Base-by-base conservation (phyloP, 2,329 filamentous ascomycete genomes). In the Apiospora kogelbergensis region DNA sequence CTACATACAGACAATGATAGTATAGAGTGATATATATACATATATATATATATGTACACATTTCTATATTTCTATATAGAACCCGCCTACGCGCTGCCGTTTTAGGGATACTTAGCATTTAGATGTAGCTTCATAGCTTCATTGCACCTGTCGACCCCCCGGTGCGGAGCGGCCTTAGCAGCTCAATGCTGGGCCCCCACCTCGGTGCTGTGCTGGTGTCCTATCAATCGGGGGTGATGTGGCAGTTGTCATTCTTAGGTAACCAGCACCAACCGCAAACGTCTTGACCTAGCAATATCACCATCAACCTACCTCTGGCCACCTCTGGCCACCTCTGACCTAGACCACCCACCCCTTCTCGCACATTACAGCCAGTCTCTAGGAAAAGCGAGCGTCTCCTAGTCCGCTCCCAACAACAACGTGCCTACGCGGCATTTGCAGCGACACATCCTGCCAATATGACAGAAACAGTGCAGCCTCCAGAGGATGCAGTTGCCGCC, bases 401-500 rank as follows among this genome's bases (percentile, higher is more conserved):
- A 9, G 20, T 41, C 40, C 11, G 11, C 26, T 7, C 15, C 26
- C 24, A 17, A 33, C 15, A 33, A 42, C 13, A 42, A 42, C 48
- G 20, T 26, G 26, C n/a, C 22, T 22, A 15, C 41, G 45, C 53
- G 22, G 11, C 22, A 17, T 44, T 15, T 26, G 15, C 37, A 48
- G 22, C n/a, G 17, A 67, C 11, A 22, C 30, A 20, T 33, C 11
- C 48, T 15, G 24, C 33, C 45, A 48, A 70, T 33, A 78, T 78
- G 76, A 75, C 75, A 9, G 76, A 78, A 69, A 71, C 70, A 15
- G 68, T 72, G 13, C 73, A 73, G 37, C 67, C 73, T 30, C 72
- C 77, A n/a, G 82, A 84, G 64, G 84, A 87, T 70, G 83, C 84
- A 1, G 85, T 84, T 2, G 82, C 85, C 17, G 81, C 84, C 70